Base-by-base conservation (phyloP, 106 monocot genomes). In the Amphibolis antarctica region DNA sequence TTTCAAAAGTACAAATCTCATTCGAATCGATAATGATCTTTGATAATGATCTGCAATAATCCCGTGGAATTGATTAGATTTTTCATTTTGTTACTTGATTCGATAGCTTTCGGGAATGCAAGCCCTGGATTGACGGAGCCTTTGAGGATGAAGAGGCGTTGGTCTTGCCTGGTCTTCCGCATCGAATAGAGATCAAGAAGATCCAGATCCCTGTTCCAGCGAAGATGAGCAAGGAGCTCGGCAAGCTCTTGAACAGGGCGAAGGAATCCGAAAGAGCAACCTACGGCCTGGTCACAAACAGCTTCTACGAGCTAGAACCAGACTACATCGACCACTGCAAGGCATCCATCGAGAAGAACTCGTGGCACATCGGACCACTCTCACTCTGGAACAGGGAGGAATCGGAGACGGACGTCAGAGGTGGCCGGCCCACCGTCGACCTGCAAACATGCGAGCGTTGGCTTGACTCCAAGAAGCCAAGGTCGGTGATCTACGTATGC, bases 401-500 rank as follows among this genome's bases (percentile, higher is more conserved):
- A 27, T 12, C 5, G 42, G 52, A 75, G 24, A 47, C 27, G 65
- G 56, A 42, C 1, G 26, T 0, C 0, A 24, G 69, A 46, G 77
- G 54, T 10, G 31, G 12, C 56, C 12, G 20, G 56, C 17, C 55
- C 10, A 22, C 50, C 31, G 11, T 43, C 9, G 24, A 44, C 18
- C 44, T 20, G 15, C 5, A 12, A 18, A 52, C 14, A n/a, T 25
- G 6, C 14, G 22, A 9, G 10, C 0, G 55, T 13, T 64, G 60
- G 52, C 73, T 83, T 0, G 78, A 79, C 21, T 63, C 71, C 0
- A 78, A 29, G 66, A 42, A 69, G 24, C 36, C 66, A 0, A 17
- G 28, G 0, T 82, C 85, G 0, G 82, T 89, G 4, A 1, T 89
- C 4, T 89, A 79, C 59, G 68, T 79, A 10, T 73, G 71, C 61